Conservation (phyloP, 805 yeast genomes). For the Wickerhamiella kurtzmanii region DNA sequence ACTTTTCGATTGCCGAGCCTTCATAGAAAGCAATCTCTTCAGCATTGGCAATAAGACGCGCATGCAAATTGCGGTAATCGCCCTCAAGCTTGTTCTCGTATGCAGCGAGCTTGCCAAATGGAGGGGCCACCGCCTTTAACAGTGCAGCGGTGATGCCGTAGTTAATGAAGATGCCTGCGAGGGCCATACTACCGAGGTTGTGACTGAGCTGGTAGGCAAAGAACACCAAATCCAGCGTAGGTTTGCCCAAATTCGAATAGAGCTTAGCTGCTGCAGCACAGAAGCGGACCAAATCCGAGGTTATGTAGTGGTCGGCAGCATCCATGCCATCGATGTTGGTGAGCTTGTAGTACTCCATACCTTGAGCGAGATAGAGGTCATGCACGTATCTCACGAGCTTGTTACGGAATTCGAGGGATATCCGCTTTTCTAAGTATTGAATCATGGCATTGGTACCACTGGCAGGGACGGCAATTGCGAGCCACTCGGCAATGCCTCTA, state of each 20-base stretch:
- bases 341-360: conserved; percentile 71
- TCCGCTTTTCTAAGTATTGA: conserved; percentile 58
- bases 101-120: conserved; percentile 67
- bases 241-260: conserved; percentile 83
- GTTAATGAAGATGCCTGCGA: conserved; percentile 66
- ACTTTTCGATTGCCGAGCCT: conserved; percentile 68
- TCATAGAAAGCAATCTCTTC: conserved; percentile 92
- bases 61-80: conserved; percentile 71
- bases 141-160: conserved; percentile 68
- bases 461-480: conserved; percentile 82
- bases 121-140: conserved; percentile 63
- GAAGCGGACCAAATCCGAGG: conserved; percentile 72
- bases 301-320: conserved; percentile 75
- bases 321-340: conserved; percentile 44
- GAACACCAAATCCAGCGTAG: conserved; percentile 71
- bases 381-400: conserved; percentile 74
- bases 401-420: conserved; percentile 75
- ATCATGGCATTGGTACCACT: conserved; percentile 85
- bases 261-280: conserved; percentile 69
- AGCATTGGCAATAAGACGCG: conserved; percentile 72
- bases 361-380: conserved; percentile 71
- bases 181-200: conserved; percentile 77
- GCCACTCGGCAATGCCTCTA: conserved; percentile 74
- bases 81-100: conserved; percentile 72
- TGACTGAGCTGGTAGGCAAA: conserved; percentile 74